Conservation (phyloP, 495 filamentous ascomycete species). For the Penicillium daleae region DNA sequence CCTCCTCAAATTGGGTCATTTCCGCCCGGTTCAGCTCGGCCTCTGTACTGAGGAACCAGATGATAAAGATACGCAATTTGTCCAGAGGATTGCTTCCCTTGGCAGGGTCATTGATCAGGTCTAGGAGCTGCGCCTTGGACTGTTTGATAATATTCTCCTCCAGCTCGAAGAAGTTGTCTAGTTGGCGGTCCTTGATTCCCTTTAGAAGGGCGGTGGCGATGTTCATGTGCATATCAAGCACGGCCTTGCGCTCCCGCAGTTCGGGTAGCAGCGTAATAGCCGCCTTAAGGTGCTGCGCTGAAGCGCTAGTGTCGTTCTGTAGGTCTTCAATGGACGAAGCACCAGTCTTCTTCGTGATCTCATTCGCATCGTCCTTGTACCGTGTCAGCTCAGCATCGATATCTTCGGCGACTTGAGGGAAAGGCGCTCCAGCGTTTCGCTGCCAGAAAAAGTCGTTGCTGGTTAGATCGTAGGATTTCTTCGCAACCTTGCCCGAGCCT, state of each 20-base stretch:
- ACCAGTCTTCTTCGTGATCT: slow-evolving; percentile 93
- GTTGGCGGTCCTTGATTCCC: slow-evolving; percentile 90
- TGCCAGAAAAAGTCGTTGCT: slow-evolving; percentile 97
- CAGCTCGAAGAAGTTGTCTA: slow-evolving; percentile 95
- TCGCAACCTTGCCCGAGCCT: slow-evolving; percentile 71
- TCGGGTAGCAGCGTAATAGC: slow-evolving; percentile 93
- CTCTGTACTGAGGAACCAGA: slow-evolving; percentile 97
- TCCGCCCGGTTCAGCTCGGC: slow-evolving; percentile 81
- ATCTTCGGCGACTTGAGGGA: slow-evolving; percentile 95
- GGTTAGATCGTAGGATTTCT: slow-evolving; percentile 86
- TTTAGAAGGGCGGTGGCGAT: slow-evolving; percentile 84
- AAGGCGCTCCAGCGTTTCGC: slow-evolving; percentile 88
- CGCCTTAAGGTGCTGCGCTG: slow-evolving; percentile 91
- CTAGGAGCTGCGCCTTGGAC: slow-evolving; percentile 85
- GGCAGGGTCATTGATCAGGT: slow-evolving; percentile 76
- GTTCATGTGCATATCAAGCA: slow-evolving; percentile 99
- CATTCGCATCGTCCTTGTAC: slow-evolving; percentile 94
- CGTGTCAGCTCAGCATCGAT: slow-evolving; percentile 89
- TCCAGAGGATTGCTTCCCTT: slow-evolving; percentile 86
- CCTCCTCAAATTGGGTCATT: slow-evolving; percentile 86
- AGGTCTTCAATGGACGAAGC: slow-evolving; percentile 92
- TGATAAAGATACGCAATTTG: slow-evolving; percentile 91
- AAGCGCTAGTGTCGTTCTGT: slow-evolving; percentile 83
- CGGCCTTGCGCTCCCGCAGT: slow-evolving; percentile 85
- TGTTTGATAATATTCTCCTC: slow-evolving; percentile 95